A percentile compares a stretch with the other conserved stretches of the same genome.
Evolutionary conservation across 2,329 filamentous ascomycete genomes (phyloP).

Genomic region (Sporothrix schenckii): DNA sequence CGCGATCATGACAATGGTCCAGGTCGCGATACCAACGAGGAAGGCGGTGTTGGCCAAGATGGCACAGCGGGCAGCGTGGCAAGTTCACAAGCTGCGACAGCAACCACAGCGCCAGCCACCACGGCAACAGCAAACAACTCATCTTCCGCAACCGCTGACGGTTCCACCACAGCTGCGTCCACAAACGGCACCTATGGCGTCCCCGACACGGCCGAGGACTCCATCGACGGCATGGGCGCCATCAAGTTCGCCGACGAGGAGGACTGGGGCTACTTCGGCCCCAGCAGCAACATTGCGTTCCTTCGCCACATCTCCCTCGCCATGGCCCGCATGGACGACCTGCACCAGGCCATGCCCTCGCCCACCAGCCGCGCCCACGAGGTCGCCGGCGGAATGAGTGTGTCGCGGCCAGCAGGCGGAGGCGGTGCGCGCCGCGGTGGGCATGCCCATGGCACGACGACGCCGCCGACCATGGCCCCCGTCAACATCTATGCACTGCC

Average conservation of each 20-base stretch:
- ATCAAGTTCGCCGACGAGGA: conserved; percentile 37
- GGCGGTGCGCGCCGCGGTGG: background rate
- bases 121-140: background rate
- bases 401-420: conserved; percentile 9
- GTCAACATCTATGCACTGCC: conserved; percentile 27
- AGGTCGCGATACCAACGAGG: too few relatives aligned
- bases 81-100: background rate
- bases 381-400: conserved; percentile 18
- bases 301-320: conserved; percentile 36
- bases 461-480: background rate
- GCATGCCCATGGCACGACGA: background rate
- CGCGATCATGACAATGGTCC: background rate
- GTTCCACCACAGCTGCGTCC: background rate
- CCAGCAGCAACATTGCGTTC: conserved; percentile 40
- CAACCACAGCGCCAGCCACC: conserved; percentile 1
- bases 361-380: background rate
- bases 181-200: background rate
- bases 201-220: conserved; percentile 28
- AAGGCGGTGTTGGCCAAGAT: background rate
- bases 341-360: conserved; percentile 2
- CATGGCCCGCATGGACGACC: conserved; percentile 30
- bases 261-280: conserved; percentile 38
- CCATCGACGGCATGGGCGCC: conserved; percentile 38
- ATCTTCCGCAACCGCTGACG: background rate
- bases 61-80: background rate